Base-by-base conservation (phyloP, 139 green algal species). In the Edaphochlamys debaryana region DNA sequence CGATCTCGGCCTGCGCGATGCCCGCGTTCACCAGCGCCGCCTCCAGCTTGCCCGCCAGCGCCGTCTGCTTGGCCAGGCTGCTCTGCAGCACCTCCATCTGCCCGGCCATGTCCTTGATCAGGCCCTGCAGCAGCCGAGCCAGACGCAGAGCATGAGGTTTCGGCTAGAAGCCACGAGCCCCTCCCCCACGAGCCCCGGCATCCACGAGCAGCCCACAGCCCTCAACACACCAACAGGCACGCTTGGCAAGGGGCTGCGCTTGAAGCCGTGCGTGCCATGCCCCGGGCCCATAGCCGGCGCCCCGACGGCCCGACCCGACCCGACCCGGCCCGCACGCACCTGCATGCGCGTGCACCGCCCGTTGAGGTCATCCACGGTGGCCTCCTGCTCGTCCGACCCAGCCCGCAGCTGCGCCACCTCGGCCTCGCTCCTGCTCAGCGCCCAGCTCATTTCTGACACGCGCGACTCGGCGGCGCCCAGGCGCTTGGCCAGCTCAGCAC, bases 21-120 rank as follows among this genome's bases (percentile, higher is more conserved):
- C 75, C 75, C 41, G 75, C 75, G 30, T 60, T n/a, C 75, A 25
- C 30, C 75, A 81, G 75, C 60, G 77, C 77, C 64, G 42, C 64
- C 77, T 83, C 77, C 77, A 83, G 63, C 63, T 83, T 83, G 45
- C 19, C 77, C 77, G 71, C 77, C n/a, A 83, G 77, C 0, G n/a
- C 63, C 64, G 64, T 83, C 77, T 83, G 77, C 42, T 67, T 67
- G n/a, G 63, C 38, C 42, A 83, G 63, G 13, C 8, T 38, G 45
- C 7, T 52, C 77, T 83, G 77, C 63, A 83, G 77, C 62, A 52
- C 27, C 63, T 83, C 77, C 77, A 83, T 83, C 63, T 83, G 77
- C 0, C 34, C 77, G 30, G 77, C 77, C 77, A 83, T 83, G 34
- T 83, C 77, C 63, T 75, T 74, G 42, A 83, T 83, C 34, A 83